phyloP scores from a whole-genome alignment of 2,329 filamentous ascomycete species.

The Claviceps cyperi region DNA sequence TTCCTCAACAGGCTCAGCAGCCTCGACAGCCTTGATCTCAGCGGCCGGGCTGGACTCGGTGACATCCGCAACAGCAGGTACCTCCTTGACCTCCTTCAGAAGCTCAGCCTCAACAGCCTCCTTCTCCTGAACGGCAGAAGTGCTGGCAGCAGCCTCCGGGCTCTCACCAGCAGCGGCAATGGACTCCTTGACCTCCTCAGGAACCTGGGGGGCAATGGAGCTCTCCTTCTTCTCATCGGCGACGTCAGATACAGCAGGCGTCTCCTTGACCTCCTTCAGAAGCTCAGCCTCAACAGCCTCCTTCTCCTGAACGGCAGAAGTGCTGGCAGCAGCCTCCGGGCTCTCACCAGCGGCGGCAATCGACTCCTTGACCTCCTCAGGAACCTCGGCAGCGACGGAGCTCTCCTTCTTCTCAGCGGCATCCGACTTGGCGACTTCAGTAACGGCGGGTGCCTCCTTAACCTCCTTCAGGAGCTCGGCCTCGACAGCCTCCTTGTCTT shows the following conservation, averaged over 20 bases:
- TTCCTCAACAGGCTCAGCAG: conserved; percentile 9
- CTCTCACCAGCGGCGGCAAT: conserved; percentile 41
- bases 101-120: conserved; percentile 60
- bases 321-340: conserved; percentile 58
- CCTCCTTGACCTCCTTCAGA: conserved; percentile 43
- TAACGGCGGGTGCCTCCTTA: conserved; percentile 24
- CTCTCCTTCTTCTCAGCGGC: conserved; percentile 28
- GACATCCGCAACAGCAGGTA: conserved; percentile 13
- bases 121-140: conserved; percentile 60
- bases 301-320: conserved; percentile 60
- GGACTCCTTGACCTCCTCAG: conserved; percentile 41
- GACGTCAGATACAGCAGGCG: conserved; percentile 19
- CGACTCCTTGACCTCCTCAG: conserved; percentile 41
- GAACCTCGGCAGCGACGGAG: conserved; percentile 33
- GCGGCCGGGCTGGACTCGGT: conserved; percentile 7
- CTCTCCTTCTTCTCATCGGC: conserved; percentile 25
- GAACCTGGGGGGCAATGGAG: conserved; percentile 35
- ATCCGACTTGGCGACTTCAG: conserved; percentile 12
- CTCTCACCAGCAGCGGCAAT: conserved; percentile 41
- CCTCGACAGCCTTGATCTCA: conserved; percentile 5
- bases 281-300: conserved; percentile 60
- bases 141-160: conserved; percentile 58
- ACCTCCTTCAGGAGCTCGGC: conserved; percentile 56
- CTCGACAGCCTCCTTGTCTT: conserved; percentile 64
- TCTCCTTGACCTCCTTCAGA: conserved; percentile 43